Evolutionary conservation across 108 stramenopile genomes (phyloP), one percentile per base, ranked within the genome.

Genomic region (Nitzschia sp.): DNA sequence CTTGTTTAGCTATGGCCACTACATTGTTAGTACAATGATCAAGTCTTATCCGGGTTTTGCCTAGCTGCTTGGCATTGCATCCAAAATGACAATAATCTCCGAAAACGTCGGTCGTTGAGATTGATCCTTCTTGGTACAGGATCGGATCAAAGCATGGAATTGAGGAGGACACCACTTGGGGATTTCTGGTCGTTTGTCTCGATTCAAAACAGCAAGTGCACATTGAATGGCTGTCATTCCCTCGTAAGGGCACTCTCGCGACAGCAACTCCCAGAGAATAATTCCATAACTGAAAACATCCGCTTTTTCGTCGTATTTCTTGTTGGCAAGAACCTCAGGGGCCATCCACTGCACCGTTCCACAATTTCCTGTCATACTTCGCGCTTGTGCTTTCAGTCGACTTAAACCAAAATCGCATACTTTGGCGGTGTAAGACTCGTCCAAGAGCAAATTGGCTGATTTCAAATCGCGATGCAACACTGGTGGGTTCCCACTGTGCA

Each of bases 331-430:
- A 10, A 95, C 88, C 60, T 94, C 93, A 1, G 96, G 96, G n/a
- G 96, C 94, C 94, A 95, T 95, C 93, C 92, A 97, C 43, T 95
- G 96, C 0, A 93, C 92, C 7, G 96, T 97, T n/a, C 96, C 96
- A 62, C 89, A 92, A 64, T 91, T 90, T 24, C 88, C 94, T 40
- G 94, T 92, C 92, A 93, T 93, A 56, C 92, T 93, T n/a, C 86
- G 57, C 14, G 80, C 86, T 17, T 84, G 80, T 20, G 87, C 88
- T 62, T 94, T 91, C 10, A 96, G 69, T 42, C 95, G 83, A 60
- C 90, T 88, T 21, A 98, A 72, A 12, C 97, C 97, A 76, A 98
- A 96, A 67, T 98, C 97, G 42, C 93, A 92, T 8, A 98, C 88
- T 65, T 96, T 96, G n/a, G 91, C 85, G 8, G 82, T 90, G 57